These are phyloP conservation scores for Corymbia calophylla DNA, from an alignment of 441 rosid genomes.

Conservation along the genomic window DNA sequence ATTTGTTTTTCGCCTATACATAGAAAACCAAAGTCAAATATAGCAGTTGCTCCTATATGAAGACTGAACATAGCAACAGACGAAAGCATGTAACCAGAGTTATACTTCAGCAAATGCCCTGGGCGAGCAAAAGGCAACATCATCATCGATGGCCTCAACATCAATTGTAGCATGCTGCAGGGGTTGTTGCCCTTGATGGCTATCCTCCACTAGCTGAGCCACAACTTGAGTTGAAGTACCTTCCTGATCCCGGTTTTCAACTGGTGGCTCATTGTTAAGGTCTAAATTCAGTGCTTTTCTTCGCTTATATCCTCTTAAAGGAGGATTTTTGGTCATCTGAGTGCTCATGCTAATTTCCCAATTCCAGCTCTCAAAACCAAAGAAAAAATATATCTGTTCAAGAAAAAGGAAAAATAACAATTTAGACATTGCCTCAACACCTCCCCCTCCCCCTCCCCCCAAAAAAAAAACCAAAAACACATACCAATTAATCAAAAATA, in stretches of 20 bases:
- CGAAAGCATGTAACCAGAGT: neutral
- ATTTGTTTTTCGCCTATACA: constrained; percentile 59
- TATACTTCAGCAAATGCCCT: constrained; percentile 74
- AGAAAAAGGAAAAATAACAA: neutral
- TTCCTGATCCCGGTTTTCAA: constrained; percentile 45
- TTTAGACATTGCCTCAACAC: neutral
- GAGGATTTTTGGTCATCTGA: constrained; percentile 32
- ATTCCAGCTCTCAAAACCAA: neutral
- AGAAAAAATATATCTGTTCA: neutral
- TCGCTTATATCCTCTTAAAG: constrained; percentile 43
- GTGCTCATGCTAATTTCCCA: constrained; percentile 40
- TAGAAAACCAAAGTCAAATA: neutral
- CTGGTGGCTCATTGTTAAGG: constrained; percentile 39
- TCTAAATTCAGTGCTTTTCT: constrained; percentile 50
- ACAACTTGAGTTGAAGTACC: constrained; percentile 41
- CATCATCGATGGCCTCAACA: constrained; percentile 81
- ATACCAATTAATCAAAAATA: neutral
- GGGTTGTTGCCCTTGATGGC: constrained; percentile 17
- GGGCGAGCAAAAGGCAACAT: constrained; percentile 71
- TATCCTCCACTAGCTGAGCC: constrained; percentile 15
- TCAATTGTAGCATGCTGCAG: constrained; percentile 40
- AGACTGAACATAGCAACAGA: neutral
- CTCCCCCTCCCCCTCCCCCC: neutral
- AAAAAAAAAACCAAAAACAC: neutral
- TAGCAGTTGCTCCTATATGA: neutral